Conservation (phyloP, 345 rosid species). For the Syzygium oleosum region DNA sequence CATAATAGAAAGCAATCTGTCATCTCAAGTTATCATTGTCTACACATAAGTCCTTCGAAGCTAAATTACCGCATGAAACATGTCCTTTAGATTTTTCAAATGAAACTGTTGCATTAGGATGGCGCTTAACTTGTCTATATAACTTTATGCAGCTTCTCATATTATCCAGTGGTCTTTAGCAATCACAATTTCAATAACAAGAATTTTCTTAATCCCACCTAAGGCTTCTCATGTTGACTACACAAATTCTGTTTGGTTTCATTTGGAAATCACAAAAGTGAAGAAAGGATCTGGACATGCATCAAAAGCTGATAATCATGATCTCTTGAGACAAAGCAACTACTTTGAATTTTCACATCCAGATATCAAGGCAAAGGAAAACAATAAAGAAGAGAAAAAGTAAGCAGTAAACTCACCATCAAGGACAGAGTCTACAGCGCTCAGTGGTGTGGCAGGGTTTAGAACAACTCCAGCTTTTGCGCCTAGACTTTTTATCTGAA, state of each 20-base stretch:
- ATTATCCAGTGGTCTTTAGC: not conserved
- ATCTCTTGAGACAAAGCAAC: not conserved
- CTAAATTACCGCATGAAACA: not conserved
- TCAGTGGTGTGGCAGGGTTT: slow-evolving; percentile 87
- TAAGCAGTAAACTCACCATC: slow-evolving; percentile 56
- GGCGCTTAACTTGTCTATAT: not conserved
- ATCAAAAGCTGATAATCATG: not conserved
- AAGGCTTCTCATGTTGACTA: not conserved
- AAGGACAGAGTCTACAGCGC: slow-evolving; percentile 68
- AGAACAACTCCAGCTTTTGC: slow-evolving; percentile 99
- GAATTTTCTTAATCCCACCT: not conserved
- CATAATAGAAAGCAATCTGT: not conserved
- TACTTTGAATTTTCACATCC: not conserved
- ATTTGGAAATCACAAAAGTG: not conserved
- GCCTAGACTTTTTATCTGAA: slow-evolving; percentile 76
- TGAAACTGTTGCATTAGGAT: not conserved
- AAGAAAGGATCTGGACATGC: not conserved
- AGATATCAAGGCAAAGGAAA: not conserved
- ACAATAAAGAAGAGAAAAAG: not conserved
- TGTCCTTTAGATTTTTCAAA: not conserved
- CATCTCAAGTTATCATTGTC: not conserved
- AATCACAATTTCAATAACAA: not conserved
- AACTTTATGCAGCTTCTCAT: not conserved
- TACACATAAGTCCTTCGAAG: not conserved
- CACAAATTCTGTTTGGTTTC: not conserved